A percentile compares a stretch with the other conserved stretches of the same genome.
Conservation (phyloP, 1,284 basidiomycete genomes). For the Sphagnurus paluster region DNA sequence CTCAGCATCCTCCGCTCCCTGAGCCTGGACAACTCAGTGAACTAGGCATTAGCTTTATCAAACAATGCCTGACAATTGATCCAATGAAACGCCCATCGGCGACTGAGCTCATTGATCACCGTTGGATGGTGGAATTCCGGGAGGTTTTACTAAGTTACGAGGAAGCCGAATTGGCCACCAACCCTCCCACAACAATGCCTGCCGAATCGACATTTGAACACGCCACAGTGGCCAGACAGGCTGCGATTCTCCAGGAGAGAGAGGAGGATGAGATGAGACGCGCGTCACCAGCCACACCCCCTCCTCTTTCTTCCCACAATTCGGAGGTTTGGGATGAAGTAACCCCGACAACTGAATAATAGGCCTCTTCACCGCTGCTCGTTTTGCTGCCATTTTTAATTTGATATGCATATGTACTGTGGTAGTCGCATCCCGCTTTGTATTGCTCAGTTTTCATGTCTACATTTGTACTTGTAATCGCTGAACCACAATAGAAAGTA, state of each 20-base stretch:
- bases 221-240: conserved; percentile 55
- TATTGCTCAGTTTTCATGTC: not conserved
- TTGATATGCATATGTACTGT: too few species aligned
- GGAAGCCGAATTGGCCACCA: conserved; percentile 58
- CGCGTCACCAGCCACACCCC: conserved; percentile 39
- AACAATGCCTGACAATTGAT: conserved; percentile 89
- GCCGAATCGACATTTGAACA: conserved; percentile 48
- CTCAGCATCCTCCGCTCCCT: conserved; percentile 94
- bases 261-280: conserved; percentile 55
- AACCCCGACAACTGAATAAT: too few species aligned
- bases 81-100: conserved; percentile 85
- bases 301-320: conserved; percentile 16
- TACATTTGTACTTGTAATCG: conserved; percentile 10
- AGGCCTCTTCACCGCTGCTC: too few species aligned
- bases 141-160: conserved; percentile 68
- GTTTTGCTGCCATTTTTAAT: too few species aligned
- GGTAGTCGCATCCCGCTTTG: not conserved
- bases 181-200: conserved; percentile 47
- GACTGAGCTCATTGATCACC: conserved; percentile 82
- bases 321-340: conserved; percentile 9
- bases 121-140: conserved; percentile 87
- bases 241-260: conserved; percentile 57
- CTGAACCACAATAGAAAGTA: not conserved
- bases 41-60: conserved; percentile 92
- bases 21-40: conserved; percentile 89